These are phyloP conservation scores for Scheffersomyces ergatensis DNA, from an alignment of 805 yeast species.

Conservation along the genomic window DNA sequence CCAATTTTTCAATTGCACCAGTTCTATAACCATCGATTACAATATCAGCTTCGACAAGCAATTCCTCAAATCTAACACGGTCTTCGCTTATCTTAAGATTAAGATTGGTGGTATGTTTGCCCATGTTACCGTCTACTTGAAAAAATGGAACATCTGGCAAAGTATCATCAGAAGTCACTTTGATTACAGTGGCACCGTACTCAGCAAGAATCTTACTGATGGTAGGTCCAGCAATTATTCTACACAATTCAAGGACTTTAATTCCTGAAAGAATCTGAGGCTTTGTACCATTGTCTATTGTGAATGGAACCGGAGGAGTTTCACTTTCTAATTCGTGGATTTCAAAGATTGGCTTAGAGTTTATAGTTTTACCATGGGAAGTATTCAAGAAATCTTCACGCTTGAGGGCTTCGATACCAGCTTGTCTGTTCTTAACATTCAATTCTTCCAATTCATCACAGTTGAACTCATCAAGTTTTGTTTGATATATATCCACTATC, in stretches of 20 bases:
- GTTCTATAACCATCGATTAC: conserved; percentile 31
- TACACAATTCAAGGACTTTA: conserved; percentile 28
- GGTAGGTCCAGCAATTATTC: conserved; percentile 34
- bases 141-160: conserved; percentile 32
- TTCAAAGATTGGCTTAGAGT: conserved; percentile 19
- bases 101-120: conserved; percentile 27
- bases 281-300: neutral
- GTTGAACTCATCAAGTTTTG: conserved; percentile 17
- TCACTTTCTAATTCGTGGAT: conserved; percentile 16
- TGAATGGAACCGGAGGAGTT: conserved; percentile 20
- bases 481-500: conserved; percentile 17
- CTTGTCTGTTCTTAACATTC: conserved; percentile 25
- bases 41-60: conserved; percentile 29
- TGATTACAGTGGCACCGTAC: conserved; percentile 31
- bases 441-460: conserved; percentile 24
- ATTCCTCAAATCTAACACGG: conserved; percentile 19
- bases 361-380: conserved; percentile 23
- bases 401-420: conserved; percentile 27
- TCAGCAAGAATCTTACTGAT: conserved; percentile 28
- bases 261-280: conserved; percentile 24
- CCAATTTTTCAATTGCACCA: conserved; percentile 24
- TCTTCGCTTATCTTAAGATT: conserved; percentile 25
- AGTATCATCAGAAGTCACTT: conserved; percentile 19
- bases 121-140: conserved; percentile 33
- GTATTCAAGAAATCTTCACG: conserved; percentile 23